Evolutionary conservation across 1,284 basidiomycete species (phyloP), one percentile per base, ranked within the genome.

Genomic region (Laetiporus sulphureus): DNA sequence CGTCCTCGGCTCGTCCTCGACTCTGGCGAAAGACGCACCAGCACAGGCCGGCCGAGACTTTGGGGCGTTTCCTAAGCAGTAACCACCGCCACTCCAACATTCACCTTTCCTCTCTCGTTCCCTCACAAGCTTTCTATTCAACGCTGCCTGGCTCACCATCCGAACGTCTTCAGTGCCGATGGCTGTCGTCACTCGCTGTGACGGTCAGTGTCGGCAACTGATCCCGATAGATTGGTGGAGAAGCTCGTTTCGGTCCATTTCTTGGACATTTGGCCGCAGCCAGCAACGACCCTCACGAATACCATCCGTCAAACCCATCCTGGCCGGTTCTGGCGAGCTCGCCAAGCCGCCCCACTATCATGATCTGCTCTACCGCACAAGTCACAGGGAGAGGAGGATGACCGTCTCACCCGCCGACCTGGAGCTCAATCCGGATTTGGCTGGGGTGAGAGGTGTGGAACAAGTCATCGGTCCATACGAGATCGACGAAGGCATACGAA

Each of bases 261-360:
- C 54, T 7, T 60, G 59, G 59, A 42, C 55, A 1, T 58, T 55
- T 42, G 50, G 48, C 34, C 5, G 8, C 6, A 41, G 49, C 38
- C 7, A 30, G 16, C 41, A 25, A 15, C 41, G 29, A 5, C 36
- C 24, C 8, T 33, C 31, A 22, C 31, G 40, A 11, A 30, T 23
- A 22, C 41, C 41, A n/a, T 5, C 23, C 21, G 11, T 41, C 23
- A 37, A 38, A 27, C 41, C 41, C 4, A 19, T 42, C 6, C 15
- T 36, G 25, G 19, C 33, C 5, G 40, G 40, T 3, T 31, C 41
- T 24, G 41, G 41, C 20, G 16, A 32, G 7, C 48, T 55, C 35
- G 50, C 60, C 10, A 45, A 53, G n/a, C 59, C 59, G 16, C 55
- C 55, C 16, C 52, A 53, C 30, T 59, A 58, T 42, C 55, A 55